Evolutionary conservation across 495 filamentous ascomycete genomes (phyloP).

Genomic region (Penicillium canescens): DNA sequence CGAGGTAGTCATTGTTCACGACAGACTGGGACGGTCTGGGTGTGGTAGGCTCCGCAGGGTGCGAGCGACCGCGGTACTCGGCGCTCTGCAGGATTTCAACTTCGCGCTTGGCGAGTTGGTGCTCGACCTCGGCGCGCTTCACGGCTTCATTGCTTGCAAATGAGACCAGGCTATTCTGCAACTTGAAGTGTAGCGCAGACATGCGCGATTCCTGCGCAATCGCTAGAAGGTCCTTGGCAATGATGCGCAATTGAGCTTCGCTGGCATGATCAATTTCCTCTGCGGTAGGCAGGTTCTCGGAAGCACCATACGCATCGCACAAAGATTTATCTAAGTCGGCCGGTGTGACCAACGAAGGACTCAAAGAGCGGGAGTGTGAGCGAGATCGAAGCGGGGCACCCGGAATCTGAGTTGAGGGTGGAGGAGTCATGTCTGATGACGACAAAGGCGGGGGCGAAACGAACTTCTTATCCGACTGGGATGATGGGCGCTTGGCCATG

Average conservation of each 20-base stretch:
- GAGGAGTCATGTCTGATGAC: conserved; percentile 65
- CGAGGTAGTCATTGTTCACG: conserved; percentile 41
- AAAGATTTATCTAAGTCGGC: conserved; percentile 56
- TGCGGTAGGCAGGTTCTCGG: conserved; percentile 57
- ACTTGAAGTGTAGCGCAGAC: conserved; percentile 85
- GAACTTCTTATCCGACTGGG: conserved; percentile 36
- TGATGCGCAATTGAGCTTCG: conserved; percentile 58
- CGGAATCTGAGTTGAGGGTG: conserved; percentile 69
- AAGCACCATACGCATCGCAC: conserved; percentile 48
- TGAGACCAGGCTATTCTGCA: conserved; percentile 84
- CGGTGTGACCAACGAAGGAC: conserved; percentile 55
- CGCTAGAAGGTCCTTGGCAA: conserved; percentile 55
- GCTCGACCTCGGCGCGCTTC: conserved; percentile 87
- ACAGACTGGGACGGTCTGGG: conserved; percentile 30
- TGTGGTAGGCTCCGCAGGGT: conserved; percentile 32
- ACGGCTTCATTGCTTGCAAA: conserved; percentile 85
- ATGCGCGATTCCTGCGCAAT: conserved; percentile 67
- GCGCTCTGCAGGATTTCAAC: conserved; percentile 78
- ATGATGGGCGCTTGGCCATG: conserved; percentile 26
- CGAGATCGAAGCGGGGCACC: conserved; percentile 40
- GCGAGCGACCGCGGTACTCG: conserved; percentile 42
- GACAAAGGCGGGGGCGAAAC: conserved; percentile 41
- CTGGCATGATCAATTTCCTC: conserved; percentile 66
- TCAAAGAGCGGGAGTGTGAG: conserved; percentile 38
- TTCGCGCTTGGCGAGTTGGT: conserved; percentile 87